phyloP scores from a whole-genome alignment of 257 asterid genomes.

The Nicotiana paniculata region DNA sequence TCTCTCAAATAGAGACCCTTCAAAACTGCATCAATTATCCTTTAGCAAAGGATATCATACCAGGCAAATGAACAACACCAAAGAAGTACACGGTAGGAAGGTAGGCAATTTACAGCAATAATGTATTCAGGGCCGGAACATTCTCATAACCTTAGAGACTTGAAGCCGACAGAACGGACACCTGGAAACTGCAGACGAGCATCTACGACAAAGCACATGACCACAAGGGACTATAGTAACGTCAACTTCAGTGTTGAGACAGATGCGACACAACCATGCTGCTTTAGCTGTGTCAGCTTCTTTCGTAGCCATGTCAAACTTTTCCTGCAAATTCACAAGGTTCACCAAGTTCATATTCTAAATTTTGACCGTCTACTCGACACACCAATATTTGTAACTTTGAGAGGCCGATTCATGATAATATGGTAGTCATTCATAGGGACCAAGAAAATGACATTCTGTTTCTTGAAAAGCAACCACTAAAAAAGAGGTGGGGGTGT shows the following conservation, averaged over 20 bases:
- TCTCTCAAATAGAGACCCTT: neutral
- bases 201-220: slow-evolving; percentile 79
- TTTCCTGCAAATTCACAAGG: slow-evolving; percentile 54
- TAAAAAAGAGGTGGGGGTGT: neutral
- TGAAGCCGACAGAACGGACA: slow-evolving; percentile 94
- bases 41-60: neutral
- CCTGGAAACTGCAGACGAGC: slow-evolving; percentile 88
- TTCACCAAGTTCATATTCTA: neutral
- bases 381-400: neutral
- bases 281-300: slow-evolving; percentile 97
- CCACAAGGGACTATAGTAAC: slow-evolving; percentile 83
- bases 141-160: slow-evolving; percentile 64
- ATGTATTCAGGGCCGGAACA: slow-evolving; percentile 65
- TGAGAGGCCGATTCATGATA: neutral
- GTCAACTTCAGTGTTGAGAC: slow-evolving; percentile 78
- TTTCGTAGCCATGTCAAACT: slow-evolving; percentile 64
- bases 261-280: slow-evolving; percentile 90
- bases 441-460: neutral
- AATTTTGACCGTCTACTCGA: neutral
- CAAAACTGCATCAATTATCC: neutral
- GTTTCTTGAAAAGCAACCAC: neutral
- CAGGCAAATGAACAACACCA: neutral
- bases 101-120: neutral
- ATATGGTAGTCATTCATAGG: neutral
- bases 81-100: neutral